Conservation (phyloP, 768 basidiomycete species). For the Amanita thiersii region DNA sequence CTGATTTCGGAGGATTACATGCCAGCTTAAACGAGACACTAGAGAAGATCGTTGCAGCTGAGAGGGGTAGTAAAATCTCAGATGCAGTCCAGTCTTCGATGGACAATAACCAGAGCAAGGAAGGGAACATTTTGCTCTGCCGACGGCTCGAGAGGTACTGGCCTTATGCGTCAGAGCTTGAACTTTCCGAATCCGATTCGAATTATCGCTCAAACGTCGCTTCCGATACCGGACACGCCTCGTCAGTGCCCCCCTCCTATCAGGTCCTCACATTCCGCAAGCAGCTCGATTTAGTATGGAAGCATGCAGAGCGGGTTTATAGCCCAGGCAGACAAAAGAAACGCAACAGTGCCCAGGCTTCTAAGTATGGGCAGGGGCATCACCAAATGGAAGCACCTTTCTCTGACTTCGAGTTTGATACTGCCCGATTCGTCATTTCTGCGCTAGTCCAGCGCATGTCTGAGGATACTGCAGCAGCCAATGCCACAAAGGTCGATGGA, state of each 20-base stretch:
- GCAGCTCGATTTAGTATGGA: slow-evolving; percentile 7
- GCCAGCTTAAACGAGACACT: neutral
- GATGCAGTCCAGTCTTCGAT: neutral
- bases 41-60: slow-evolving; percentile 1
- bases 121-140: neutral
- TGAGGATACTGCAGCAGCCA: slow-evolving; percentile 19
- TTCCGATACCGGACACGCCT: neutral
- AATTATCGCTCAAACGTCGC: neutral
- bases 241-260: neutral
- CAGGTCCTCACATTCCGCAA: slow-evolving; percentile 3
- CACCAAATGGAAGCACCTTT: slow-evolving; percentile 19
- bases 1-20: slow-evolving; percentile 6
- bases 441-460: slow-evolving; percentile 38
- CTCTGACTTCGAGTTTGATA: slow-evolving; percentile 49
- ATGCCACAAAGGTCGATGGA: slow-evolving; percentile 9
- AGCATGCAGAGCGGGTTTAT: slow-evolving; percentile 4
- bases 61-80: slow-evolving; percentile 3
- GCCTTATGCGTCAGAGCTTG: neutral
- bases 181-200: slow-evolving; percentile 1
- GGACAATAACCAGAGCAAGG: neutral
- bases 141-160: neutral
- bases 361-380: neutral
- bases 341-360: too few relatives aligned
- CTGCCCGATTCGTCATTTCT: slow-evolving; percentile 45
- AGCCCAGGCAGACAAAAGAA: neutral